phyloP scores from a whole-genome alignment of 495 filamentous ascomycete genomes.

The Hypoxylon lenormandii region DNA sequence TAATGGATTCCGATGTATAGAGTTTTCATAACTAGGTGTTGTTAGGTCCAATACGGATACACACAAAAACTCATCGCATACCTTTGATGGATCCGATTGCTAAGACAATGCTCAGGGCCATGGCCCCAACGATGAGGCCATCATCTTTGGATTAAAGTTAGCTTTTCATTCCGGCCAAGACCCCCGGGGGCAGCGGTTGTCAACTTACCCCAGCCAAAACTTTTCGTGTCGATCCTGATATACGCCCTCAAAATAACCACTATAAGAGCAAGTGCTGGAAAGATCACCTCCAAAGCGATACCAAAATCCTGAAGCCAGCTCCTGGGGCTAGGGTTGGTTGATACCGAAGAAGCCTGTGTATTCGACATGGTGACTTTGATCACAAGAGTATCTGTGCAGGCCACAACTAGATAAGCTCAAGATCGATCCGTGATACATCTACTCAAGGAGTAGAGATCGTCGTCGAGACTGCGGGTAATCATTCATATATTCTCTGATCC shows the following conservation, averaged over 20 bases:
- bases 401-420: constrained; percentile 33
- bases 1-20: constrained; percentile 57
- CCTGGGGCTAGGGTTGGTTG: constrained; percentile 33
- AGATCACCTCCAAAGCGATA: constrained; percentile 39
- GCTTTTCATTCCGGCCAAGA: not conserved
- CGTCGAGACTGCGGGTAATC: constrained; percentile 22
- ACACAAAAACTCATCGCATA: not conserved
- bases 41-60: not conserved
- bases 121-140: constrained; percentile 28
- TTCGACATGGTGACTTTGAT: constrained; percentile 37
- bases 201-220: constrained; percentile 43
- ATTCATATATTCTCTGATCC: constrained; percentile 32
- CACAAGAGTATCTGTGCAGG: constrained; percentile 23
- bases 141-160: constrained; percentile 19
- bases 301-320: constrained; percentile 45
- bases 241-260: constrained; percentile 38
- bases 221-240: constrained; percentile 38
- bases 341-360: not conserved
- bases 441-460: constrained; percentile 40
- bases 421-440: constrained; percentile 23
- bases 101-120: constrained; percentile 27
- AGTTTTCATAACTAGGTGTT: constrained; percentile 50
- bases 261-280: constrained; percentile 33
- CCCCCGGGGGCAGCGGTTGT: not conserved
- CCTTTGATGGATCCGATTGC: constrained; percentile 32